phyloP scores from a whole-genome alignment of 2,329 filamentous ascomycete species.

The Helminthosporium solani region DNA sequence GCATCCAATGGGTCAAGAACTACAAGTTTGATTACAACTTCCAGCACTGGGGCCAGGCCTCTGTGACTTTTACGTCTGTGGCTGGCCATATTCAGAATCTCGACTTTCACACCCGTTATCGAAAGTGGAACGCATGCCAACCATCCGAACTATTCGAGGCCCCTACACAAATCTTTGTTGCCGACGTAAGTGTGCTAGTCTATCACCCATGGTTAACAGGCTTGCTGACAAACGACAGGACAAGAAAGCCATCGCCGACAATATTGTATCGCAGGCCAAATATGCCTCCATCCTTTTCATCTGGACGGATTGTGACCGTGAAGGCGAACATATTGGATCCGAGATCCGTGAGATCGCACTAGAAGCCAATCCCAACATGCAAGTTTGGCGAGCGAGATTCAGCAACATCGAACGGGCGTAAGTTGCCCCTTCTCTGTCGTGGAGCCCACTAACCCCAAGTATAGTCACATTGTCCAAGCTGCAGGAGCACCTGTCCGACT shows the following conservation, averaged over 20 bases:
- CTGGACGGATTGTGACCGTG: constrained; percentile 98
- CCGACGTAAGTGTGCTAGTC: constrained; percentile 54
- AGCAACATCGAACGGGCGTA: constrained; percentile 93
- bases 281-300: constrained; percentile 79
- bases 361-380: constrained; percentile 69
- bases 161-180: constrained; percentile 67
- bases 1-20: constrained; percentile 84
- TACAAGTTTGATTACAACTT: constrained; percentile 92
- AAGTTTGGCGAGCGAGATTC: constrained; percentile 84
- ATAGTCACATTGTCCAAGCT: constrained; percentile 80
- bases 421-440: constrained; percentile 36
- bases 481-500: constrained; percentile 74
- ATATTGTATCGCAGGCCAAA: constrained; percentile 77
- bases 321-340: constrained; percentile 93
- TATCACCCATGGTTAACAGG: neutral
- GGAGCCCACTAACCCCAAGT: constrained; percentile 4
- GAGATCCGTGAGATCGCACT: constrained; percentile 83
- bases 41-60: constrained; percentile 75
- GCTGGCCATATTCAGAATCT: constrained; percentile 80
- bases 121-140: constrained; percentile 77
- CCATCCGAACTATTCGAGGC: constrained; percentile 81
- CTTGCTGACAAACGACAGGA: constrained; percentile 53
- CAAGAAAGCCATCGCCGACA: constrained; percentile 77
- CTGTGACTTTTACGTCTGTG: constrained; percentile 92
- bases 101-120: constrained; percentile 74